phyloP scores from a whole-genome alignment of 441 rosid genomes.

The Hypseocharis bilobata region DNA sequence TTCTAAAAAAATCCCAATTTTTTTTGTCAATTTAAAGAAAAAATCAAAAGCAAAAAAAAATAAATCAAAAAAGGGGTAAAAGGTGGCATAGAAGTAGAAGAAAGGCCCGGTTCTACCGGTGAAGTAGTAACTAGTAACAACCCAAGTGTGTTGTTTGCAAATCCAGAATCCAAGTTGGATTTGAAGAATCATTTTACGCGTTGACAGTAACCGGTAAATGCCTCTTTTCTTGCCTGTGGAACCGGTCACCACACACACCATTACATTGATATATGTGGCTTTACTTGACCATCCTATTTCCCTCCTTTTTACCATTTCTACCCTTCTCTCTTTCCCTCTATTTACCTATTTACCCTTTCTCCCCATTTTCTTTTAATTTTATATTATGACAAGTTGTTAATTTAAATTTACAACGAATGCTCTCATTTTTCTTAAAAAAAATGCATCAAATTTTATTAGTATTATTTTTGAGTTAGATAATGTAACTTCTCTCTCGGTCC shows the following conservation, averaged over 20 bases:
- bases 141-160: not conserved
- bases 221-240: conserved; percentile 20
- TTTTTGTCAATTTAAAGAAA: no score
- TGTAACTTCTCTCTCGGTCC: not conserved
- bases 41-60: no score
- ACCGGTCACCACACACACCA: conserved; percentile 23
- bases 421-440: no score
- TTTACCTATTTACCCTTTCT: not conserved
- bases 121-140: not conserved
- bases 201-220: conserved; percentile 14
- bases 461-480: no score
- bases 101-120: conserved; percentile 1
- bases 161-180: not conserved
- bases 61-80: no score
- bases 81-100: no score
- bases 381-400: not conserved
- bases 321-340: not conserved
- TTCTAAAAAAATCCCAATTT: no score
- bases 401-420: no score
- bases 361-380: not conserved
- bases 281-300: not conserved
- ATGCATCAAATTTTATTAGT: no score
- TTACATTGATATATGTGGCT: no score
- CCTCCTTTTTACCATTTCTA: not conserved
- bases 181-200: not conserved